These are phyloP conservation scores for Diophrys sp. DNA, from an alignment of 73 alveolate species.

Conservation along the genomic window DNA sequence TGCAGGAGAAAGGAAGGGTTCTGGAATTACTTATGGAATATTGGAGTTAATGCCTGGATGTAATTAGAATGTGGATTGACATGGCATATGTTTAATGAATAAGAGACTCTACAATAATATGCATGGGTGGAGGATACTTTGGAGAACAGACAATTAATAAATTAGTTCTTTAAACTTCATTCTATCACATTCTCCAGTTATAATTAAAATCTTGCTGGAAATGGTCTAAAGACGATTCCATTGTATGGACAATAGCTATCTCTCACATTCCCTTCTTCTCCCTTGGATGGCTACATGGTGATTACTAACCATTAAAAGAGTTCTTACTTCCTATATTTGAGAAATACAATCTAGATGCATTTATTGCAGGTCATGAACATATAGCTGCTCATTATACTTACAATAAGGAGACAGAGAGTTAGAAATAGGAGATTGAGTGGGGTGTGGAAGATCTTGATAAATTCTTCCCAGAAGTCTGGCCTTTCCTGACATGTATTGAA, in stretches of 20 bases:
- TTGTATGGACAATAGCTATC: background rate
- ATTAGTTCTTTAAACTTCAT: no score
- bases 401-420: background rate
- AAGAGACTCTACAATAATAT: background rate
- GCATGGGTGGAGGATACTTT: background rate
- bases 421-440: no score
- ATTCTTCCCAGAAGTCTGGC: background rate
- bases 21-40: background rate
- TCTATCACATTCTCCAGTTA: no score
- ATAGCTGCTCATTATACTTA: background rate
- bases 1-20: background rate
- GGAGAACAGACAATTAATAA: no score
- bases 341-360: background rate
- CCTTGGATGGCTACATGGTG: background rate
- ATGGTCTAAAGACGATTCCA: background rate
- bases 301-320: background rate
- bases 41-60: background rate
- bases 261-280: background rate
- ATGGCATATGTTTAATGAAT: background rate
- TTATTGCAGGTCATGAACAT: conserved; percentile 18
- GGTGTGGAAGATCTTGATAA: no score
- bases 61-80: background rate
- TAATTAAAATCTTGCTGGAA: no score
- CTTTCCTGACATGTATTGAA: background rate
- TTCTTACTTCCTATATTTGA: conserved; percentile 6